Percentiles rank a stretch among this genome's conserved stretches.
Evolutionary conservation across 2,329 filamentous ascomycete species (phyloP).

Genomic region (Microsporum audouinii): DNA sequence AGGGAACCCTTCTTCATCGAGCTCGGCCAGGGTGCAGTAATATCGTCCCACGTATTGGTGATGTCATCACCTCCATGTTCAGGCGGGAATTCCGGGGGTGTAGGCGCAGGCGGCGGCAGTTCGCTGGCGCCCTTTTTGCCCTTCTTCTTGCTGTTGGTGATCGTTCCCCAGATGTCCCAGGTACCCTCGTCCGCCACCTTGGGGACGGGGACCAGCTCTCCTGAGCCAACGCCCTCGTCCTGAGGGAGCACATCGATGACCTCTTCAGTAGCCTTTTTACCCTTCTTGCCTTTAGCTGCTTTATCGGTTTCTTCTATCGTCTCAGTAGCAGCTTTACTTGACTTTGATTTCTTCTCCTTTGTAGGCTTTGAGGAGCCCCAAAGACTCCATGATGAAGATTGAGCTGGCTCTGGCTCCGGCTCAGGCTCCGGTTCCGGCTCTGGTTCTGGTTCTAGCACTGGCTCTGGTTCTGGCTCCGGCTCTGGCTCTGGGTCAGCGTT

Average conservation of each 20-base stretch:
- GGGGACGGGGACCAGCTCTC: conserved; percentile 12
- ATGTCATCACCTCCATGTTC: conserved; percentile 24
- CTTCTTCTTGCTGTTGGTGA: conserved; percentile 41
- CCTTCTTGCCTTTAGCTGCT: not conserved
- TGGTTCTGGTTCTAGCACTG: conserved; percentile 25
- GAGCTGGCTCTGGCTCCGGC: conserved; percentile 8
- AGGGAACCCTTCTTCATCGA: conserved; percentile 33
- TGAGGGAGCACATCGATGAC: not conserved
- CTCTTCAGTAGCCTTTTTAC: not conserved
- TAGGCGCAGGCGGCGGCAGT: conserved; percentile 39
- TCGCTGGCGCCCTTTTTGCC: conserved; percentile 36
- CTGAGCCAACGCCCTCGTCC: conserved; percentile 11
- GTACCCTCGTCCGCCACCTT: conserved; percentile 14
- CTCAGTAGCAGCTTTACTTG: not conserved
- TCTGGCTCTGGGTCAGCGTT: not conserved
- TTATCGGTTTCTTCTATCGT: not conserved
- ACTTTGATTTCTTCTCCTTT: conserved; percentile 7
- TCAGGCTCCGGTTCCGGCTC: conserved; percentile 23
- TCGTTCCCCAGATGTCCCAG: conserved; percentile 26
- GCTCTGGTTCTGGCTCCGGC: conserved; percentile 19
- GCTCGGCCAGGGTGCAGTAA: conserved; percentile 24
- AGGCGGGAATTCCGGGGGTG: conserved; percentile 31
- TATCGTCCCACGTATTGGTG: conserved; percentile 25
- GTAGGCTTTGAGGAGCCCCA: conserved; percentile 9
- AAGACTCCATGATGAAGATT: conserved; percentile 7